Percentiles rank a stretch among this genome's conserved stretches.
Conservation (phyloP, 768 basidiomycete genomes). For the Gloeophyllum trabeum region DNA sequence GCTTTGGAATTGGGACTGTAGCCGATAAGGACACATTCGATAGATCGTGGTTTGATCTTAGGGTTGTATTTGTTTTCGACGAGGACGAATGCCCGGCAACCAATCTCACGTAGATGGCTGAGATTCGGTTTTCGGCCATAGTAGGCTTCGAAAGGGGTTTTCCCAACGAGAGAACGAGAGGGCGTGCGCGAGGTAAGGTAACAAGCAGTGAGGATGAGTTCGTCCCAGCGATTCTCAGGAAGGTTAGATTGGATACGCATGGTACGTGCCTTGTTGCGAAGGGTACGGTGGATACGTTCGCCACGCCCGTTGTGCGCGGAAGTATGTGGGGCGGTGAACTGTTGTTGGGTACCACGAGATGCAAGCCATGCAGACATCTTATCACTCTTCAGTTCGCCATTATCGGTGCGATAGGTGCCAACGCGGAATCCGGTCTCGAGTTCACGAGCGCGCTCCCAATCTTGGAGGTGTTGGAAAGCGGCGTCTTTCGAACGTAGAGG, state of each 20-base stretch:
- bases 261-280: not conserved
- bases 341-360: conserved; percentile 5
- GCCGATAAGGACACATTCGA: no score
- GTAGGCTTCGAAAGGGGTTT: not conserved
- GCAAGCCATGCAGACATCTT: conserved; percentile 8
- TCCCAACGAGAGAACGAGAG: not conserved
- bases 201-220: not conserved
- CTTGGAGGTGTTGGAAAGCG: conserved; percentile 12
- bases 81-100: not conserved
- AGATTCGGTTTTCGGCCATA: not conserved
- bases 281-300: not conserved
- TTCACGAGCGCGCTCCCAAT: conserved; percentile 19
- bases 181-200: not conserved
- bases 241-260: not conserved
- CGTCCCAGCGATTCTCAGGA: not conserved
- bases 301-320: not conserved
- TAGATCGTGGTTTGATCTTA: not conserved
- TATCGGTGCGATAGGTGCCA: conserved; percentile 10
- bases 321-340: no score
- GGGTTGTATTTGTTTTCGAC: not conserved
- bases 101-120: not conserved
- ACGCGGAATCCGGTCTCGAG: conserved; percentile 10
- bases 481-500: conserved; percentile 18
- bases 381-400: conserved; percentile 14
- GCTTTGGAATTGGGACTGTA: not conserved